Evolutionary conservation across 768 basidiomycete genomes (phyloP).

Genomic region (Pleurotus tuber-regium): DNA sequence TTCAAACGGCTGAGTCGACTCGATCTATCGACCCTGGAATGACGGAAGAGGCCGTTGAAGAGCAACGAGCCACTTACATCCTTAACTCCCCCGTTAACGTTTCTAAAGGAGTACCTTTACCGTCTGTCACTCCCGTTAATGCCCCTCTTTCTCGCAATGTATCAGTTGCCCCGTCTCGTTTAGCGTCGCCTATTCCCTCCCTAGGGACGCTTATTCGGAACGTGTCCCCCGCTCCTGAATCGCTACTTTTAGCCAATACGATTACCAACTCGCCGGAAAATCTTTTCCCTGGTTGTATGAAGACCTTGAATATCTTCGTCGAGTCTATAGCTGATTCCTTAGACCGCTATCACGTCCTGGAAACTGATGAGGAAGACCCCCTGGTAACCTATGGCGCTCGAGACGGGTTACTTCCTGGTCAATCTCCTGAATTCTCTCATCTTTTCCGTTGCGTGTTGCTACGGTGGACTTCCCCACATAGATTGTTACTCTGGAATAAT

Average conservation of each 20-base stretch:
- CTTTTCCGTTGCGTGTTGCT: constrained; percentile 4
- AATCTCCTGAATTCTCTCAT: neutral
- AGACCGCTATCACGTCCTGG: constrained; percentile 2
- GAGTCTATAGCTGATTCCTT: neutral
- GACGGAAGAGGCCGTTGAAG: neutral
- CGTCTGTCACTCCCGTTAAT: neutral
- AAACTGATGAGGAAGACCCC: constrained; percentile 1
- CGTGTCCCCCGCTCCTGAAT: neutral
- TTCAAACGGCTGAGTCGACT: neutral
- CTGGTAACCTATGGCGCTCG: neutral
- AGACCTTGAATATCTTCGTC: neutral
- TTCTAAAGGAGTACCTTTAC: neutral
- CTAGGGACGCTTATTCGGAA: neutral
- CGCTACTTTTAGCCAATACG: neutral
- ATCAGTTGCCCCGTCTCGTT: neutral
- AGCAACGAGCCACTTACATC: too few species aligned
- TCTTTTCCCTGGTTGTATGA: neutral
- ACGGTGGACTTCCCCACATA: constrained; percentile 9
- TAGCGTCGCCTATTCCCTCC: neutral
- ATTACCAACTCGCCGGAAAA: neutral
- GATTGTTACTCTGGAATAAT: neutral
- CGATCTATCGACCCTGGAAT: neutral
- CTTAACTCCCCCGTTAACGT: too few species aligned
- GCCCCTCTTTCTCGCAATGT: neutral
- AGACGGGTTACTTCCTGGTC: constrained; percentile 3